Conservation (phyloP, 2,329 filamentous ascomycete species). For the Neofusicoccum ribis region DNA sequence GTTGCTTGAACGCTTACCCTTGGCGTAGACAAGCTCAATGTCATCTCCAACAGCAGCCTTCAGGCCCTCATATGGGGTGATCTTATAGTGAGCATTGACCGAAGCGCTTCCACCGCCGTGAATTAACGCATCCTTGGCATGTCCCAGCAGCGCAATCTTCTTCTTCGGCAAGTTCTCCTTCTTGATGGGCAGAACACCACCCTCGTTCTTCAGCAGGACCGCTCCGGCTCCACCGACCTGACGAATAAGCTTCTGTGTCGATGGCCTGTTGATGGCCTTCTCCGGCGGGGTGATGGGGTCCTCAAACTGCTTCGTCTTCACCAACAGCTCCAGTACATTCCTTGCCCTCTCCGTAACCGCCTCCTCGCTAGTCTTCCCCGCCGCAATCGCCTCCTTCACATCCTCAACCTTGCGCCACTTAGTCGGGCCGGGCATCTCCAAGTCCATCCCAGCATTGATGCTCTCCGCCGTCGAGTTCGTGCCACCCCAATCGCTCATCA, state of each 20-base stretch:
- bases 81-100: slow-evolving; percentile 68
- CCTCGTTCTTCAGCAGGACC: slow-evolving; percentile 65
- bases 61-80: slow-evolving; percentile 56
- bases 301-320: slow-evolving; percentile 61
- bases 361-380: slow-evolving; percentile 47
- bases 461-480: slow-evolving; percentile 41
- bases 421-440: slow-evolving; percentile 44
- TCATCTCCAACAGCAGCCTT: not conserved
- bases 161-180: slow-evolving; percentile 37
- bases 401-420: slow-evolving; percentile 41
- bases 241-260: slow-evolving; percentile 62
- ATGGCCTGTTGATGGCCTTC: slow-evolving; percentile 51
- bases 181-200: slow-evolving; percentile 58
- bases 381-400: slow-evolving; percentile 34
- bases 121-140: slow-evolving; percentile 68
- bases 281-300: slow-evolving; percentile 57
- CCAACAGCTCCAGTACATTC: slow-evolving; percentile 63
- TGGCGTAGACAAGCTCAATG: slow-evolving; percentile 56
- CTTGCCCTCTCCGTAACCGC: slow-evolving; percentile 47
- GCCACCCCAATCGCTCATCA: slow-evolving; percentile 46
- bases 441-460: slow-evolving; percentile 40
- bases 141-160: slow-evolving; percentile 67
- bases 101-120: slow-evolving; percentile 69
- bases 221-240: slow-evolving; percentile 62
- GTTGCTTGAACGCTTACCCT: not conserved